Base-by-base conservation (phyloP, 495 filamentous ascomycete genomes). In the Lasiosphaeris hirsuta region DNA sequence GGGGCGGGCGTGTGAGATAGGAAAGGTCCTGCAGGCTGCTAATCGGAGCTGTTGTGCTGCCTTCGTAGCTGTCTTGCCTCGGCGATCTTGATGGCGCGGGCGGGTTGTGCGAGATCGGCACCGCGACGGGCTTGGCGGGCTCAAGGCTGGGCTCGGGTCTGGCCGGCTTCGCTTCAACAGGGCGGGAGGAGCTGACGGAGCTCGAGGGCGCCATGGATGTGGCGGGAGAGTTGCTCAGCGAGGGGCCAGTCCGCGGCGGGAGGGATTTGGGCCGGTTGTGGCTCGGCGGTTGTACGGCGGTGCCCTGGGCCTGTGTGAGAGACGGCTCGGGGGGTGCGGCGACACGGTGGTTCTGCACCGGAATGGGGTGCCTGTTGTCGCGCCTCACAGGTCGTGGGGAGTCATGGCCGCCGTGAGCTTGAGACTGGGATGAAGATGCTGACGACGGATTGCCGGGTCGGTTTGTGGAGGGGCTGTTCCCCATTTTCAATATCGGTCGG, bases 1-100 rank as follows among this genome's bases (percentile, higher is more conserved):
- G 87, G 39, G 92, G 92, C 41, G 92, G 92, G 15, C 89, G 84
- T 55, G 82, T 84, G 60, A 88, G 79, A 61, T 82, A 84, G 3
- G 78, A 77, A 69, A 82, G 75, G 58, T 81, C 80, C 63, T 81
- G 78, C 47, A 80, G 50, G 38, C 77, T 80, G 61, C 70, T 77
- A 45, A 66, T 58, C 17, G 72, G 64, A 65, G 70, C 54, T 60
- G 66, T 59, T 54, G 67, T 41, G 63, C 63, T 51, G 51, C 73
- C 75, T 55, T 73, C 70, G 49, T 61, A 68, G 60, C 61, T 70
- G 55, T 66, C 73, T 56, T 66, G 72, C 8, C 67, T 62, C 30
- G 61, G 71, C 14, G 68, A 66, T 46, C 69, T 64, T 50, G 60
- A 50, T 39, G 67, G 59, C 52, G 67, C 40, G 53, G 65, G 57